A percentile compares a stretch with the other conserved stretches of the same genome.
These are phyloP conservation scores for Aspergillus taichungensis DNA, from an alignment of 495 filamentous ascomycete species.

Conservation along the genomic window DNA sequence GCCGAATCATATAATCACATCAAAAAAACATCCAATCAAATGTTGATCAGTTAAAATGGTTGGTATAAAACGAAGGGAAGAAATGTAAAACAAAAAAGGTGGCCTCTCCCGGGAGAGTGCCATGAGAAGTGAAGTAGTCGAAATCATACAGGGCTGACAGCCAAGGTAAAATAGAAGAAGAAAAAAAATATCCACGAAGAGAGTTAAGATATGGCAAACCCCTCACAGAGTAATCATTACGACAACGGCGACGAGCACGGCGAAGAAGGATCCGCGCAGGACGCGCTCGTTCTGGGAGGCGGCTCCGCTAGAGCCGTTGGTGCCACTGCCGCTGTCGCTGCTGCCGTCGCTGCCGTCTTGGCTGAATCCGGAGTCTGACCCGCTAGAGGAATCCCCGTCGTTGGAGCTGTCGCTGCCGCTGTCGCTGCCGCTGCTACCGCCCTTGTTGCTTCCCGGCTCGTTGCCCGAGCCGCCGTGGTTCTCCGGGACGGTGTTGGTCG, in stretches of 20 bases:
- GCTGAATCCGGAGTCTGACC: no score
- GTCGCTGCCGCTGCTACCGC: slow-evolving; percentile 13
- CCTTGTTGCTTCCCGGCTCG: slow-evolving; percentile 16
- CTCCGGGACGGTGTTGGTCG: slow-evolving; percentile 26
- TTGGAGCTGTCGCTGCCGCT: slow-evolving; percentile 6
- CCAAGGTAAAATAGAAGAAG: slow-evolving; percentile 7
- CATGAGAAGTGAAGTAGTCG: no score
- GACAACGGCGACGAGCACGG: slow-evolving; percentile 46
- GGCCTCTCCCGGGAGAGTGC: no score
- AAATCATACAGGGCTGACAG: no score
- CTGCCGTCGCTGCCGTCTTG: slow-evolving; percentile 5
- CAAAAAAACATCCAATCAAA: slow-evolving; percentile 1
- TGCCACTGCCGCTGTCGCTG: slow-evolving; percentile 7
- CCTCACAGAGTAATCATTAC: slow-evolving; percentile 46
- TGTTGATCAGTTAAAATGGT: not conserved
- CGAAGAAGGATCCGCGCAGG: slow-evolving; percentile 46
- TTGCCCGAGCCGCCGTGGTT: slow-evolving; percentile 26
- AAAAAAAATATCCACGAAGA: slow-evolving; percentile 5
- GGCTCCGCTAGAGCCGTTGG: slow-evolving; percentile 23
- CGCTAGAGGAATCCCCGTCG: not conserved
- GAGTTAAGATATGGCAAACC: not conserved
- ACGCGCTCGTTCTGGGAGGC: slow-evolving; percentile 34
- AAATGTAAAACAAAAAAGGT: slow-evolving; percentile 12
- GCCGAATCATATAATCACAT: not conserved
- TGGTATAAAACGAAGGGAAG: slow-evolving; percentile 2